Evolutionary conservation across 768 basidiomycete genomes (phyloP).

Genomic region (Tylopilus felleus): DNA sequence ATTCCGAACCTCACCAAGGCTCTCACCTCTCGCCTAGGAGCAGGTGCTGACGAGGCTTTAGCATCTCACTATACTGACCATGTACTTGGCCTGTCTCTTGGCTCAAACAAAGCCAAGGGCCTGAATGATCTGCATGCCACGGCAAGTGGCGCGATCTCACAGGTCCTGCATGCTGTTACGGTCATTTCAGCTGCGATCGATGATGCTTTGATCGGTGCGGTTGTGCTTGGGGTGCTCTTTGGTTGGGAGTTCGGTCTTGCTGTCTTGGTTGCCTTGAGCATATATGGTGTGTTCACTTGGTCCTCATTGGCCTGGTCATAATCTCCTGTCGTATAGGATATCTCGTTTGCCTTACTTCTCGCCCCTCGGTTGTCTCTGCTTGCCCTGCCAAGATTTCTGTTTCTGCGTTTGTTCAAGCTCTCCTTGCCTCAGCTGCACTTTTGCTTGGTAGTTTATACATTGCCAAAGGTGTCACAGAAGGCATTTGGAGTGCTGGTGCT

Average conservation of each 20-base stretch:
- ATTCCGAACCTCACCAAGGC: conserved; percentile 64
- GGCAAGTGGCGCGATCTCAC: conserved; percentile 11
- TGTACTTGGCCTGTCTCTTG: conserved; percentile 79
- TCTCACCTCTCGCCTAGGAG: conserved; percentile 87
- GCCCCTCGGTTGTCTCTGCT: conserved; percentile 6
- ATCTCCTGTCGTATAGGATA: conserved; percentile 15
- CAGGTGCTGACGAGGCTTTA: conserved; percentile 73
- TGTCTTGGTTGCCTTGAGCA: conserved; percentile 68
- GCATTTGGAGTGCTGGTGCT: conserved; percentile 27
- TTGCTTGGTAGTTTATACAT: conserved; percentile 55
- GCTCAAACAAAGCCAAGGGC: conserved; percentile 77
- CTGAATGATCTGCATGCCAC: conserved; percentile 49
- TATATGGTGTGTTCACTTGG: conserved; percentile 53
- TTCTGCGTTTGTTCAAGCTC: conserved; percentile 56
- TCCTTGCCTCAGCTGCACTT: conserved; percentile 78
- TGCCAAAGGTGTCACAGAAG: conserved; percentile 27
- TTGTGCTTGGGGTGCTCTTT: conserved; percentile 60
- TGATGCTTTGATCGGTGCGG: conserved; percentile 71
- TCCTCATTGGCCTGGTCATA: neutral
- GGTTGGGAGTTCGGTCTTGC: conserved; percentile 65
- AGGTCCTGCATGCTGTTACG: conserved; percentile 32
- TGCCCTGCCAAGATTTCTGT: neutral
- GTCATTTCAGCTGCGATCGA: conserved; percentile 79
- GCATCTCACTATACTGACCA: conserved; percentile 72
- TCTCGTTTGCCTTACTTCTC: conserved; percentile 7